Evolutionary conservation across 495 filamentous ascomycete species (phyloP), one percentile per base, ranked within the genome.

Genomic region (Penicillium antarcticum): DNA sequence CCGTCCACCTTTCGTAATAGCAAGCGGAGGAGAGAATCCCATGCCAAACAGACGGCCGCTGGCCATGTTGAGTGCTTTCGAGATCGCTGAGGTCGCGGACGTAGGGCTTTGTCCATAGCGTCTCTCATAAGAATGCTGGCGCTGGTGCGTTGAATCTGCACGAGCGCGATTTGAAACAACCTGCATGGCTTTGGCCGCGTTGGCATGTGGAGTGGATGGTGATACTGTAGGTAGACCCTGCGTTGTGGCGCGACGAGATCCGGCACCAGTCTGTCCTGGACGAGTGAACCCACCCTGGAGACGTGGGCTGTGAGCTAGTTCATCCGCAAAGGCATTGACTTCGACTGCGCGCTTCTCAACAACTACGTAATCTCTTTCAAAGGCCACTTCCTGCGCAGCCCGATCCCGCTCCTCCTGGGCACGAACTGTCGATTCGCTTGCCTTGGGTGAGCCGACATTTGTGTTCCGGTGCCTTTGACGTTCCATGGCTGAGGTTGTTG

Each of bases 251-350:
- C 92, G 84, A n/a, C 91, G 85, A 41, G 79, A 61, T 46, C 86
- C 75, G 8, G 73, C 66, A 36, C 77, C 77, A 38, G 65, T 50
- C 21, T 71, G 75, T 5, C 63, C 61, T 23, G 67, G 56, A 29
- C 73, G 70, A 31, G 62, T 29, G 29, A 69, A 63, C 0, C 73
- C 69, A 8, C 70, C 65, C 41, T 73, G 73, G 48, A 85, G 79
- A 34, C 77, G 75, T 26, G 86, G 86, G 51, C 88, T 89, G 40
- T 89, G 83, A 14, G 89, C 90, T 55, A 98, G 72, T 66, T 97
- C 91, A 63, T 98, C 94, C 8, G 94, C 94, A 63, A 98, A 89
- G 4, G 94, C 92, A 71, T 98, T 97, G 23, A 97, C 92, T 66
- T 97, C 90, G 4, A 97, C 91, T 7, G 87, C 86, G 44, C 86